Evolutionary conservation across 345 rosid species (phyloP), one percentile per base, ranked within the genome.

Genomic region (Alliaria petiolata): DNA sequence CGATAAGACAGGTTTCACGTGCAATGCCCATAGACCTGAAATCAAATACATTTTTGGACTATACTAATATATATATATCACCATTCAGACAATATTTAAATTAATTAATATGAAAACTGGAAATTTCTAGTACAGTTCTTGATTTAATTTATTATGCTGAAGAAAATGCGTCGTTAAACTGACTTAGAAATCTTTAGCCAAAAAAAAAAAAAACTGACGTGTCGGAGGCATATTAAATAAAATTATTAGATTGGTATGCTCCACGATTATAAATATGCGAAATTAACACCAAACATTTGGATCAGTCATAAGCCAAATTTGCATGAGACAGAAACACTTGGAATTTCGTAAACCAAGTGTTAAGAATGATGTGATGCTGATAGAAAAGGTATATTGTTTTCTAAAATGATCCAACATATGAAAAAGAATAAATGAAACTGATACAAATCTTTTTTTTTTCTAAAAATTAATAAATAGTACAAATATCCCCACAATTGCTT

Each of bases 1-100:
- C 38, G 70, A 62, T 55, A 76, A 45, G 70, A 76, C 75, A 67
- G 57, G 45, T 76, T 76, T 69, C 79, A 70, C 75, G 79, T 76
- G 79, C 79, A 55, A 28, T 69, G 64, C 74, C 79, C 36, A 62
- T 54, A 69, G 65, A 28, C 75, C 53, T 9, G 30, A 75, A 62
- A 69, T 75, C 50, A 69, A 53, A 52, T 43, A 53, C 58, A 44
- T 17, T 74, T 75, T 44, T 75, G 63, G 78, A 36, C 25, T 16
- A 42, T 30, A n/a, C n/a, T 35, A 58, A n/a, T n/a, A n/a, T n/a
- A n/a, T n/a, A n/a, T n/a, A n/a, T n/a, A n/a, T n/a, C n/a, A n/a
- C n/a, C n/a, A n/a, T n/a, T 67, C 67, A 42, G 9, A 47, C 40
- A 52, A 26, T 34, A 22, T 3, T 15, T 38, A 22, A 4, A 28